Conservation (phyloP, 495 filamentous ascomycete genomes). For the Evansstolkia leycettana region DNA sequence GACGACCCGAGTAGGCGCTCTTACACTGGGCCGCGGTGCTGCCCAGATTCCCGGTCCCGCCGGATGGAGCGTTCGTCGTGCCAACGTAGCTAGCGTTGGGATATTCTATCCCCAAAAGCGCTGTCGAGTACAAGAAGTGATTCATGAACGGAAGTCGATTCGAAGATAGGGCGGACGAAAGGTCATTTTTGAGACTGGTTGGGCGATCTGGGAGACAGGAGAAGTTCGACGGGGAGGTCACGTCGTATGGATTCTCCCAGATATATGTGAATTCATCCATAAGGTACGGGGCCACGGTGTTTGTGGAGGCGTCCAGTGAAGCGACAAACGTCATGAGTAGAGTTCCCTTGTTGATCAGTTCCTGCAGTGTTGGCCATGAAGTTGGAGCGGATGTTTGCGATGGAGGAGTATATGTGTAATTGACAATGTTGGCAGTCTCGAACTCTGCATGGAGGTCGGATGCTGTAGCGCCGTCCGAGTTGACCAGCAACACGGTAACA, state of each 20-base stretch:
- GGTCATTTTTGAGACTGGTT: constrained; percentile 18
- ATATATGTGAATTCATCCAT: constrained; percentile 62
- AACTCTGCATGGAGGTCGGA: constrained; percentile 45
- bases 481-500: constrained; percentile 64
- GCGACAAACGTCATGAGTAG: constrained; percentile 58
- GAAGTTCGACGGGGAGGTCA: constrained; percentile 48
- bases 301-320: constrained; percentile 26
- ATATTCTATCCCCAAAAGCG: constrained; percentile 39
- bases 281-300: constrained; percentile 46
- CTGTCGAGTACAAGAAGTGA: constrained; percentile 51
- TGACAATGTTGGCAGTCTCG: constrained; percentile 41
- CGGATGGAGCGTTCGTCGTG: constrained; percentile 45
- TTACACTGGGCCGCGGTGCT: constrained; percentile 43
- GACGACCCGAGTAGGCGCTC: constrained; percentile 35
- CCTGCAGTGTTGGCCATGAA: constrained; percentile 57
- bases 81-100: constrained; percentile 46
- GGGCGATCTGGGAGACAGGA: constrained; percentile 57
- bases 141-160: constrained; percentile 52
- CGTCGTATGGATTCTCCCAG: constrained; percentile 70
- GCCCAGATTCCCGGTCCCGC: constrained; percentile 47
- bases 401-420: constrained; percentile 47
- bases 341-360: constrained; percentile 49
- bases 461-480: constrained; percentile 47
- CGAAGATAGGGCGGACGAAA: constrained; percentile 31
- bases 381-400: constrained; percentile 27